phyloP scores from a whole-genome alignment of 768 basidiomycete genomes.

The Glaciozyma antarctica region DNA sequence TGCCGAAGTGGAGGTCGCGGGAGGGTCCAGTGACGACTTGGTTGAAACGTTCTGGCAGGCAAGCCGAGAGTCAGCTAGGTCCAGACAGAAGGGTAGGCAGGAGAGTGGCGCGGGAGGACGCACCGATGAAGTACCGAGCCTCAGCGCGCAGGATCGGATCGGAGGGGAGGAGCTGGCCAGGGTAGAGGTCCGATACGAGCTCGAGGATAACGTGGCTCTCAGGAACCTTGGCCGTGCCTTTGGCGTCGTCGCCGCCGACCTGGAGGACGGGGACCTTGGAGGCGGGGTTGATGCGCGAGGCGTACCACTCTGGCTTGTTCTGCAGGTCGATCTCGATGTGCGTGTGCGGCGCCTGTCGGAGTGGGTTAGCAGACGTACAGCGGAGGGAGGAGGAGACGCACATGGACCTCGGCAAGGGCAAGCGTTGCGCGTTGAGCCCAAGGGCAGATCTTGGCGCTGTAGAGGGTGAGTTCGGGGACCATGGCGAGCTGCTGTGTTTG shows the following conservation, averaged over 20 bases:
- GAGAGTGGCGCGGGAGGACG: neutral
- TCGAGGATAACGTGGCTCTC: constrained; percentile 18
- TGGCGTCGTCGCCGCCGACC: constrained; percentile 8
- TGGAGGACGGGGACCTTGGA: constrained; percentile 22
- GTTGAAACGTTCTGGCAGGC: neutral
- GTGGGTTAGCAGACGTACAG: neutral
- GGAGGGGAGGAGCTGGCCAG: neutral
- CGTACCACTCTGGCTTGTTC: constrained; percentile 14
- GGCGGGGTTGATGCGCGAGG: constrained; percentile 16
- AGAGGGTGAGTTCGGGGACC: no score
- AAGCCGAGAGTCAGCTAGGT: neutral
- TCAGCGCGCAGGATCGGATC: constrained; percentile 9
- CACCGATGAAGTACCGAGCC: constrained; percentile 15
- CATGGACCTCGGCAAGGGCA: constrained; percentile 7
- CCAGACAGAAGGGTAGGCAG: neutral
- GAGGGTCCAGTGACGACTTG: neutral
- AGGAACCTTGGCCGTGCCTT: constrained; percentile 3
- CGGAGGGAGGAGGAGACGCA: neutral
- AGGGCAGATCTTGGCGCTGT: constrained; percentile 1
- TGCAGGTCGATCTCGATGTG: neutral
- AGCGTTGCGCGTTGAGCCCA: constrained; percentile 23
- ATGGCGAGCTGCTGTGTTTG: no score
- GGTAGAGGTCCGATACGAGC: constrained; percentile 19
- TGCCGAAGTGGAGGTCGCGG: neutral
- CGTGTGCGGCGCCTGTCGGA: neutral